Base-by-base conservation (phyloP, 2,329 filamentous ascomycete genomes). In the Sclerotinia sclerotiorum region DNA sequence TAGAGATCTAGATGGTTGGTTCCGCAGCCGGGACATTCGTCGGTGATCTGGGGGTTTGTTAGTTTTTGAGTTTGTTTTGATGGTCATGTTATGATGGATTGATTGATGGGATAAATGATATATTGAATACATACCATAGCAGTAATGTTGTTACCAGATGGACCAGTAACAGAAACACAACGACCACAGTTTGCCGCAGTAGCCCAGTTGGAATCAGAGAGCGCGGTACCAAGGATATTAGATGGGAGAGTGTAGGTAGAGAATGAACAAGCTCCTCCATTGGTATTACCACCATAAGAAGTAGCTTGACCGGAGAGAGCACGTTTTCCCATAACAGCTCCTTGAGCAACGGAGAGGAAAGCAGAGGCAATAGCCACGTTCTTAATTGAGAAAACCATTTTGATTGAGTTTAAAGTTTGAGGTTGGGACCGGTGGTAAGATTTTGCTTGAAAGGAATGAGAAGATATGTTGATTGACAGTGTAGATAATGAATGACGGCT, bases 181-280 rank as follows among this genome's bases (percentile, higher is more conserved):
- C 82, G 80, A 71, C 89, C 88, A 74, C 89, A 91, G 71, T 85
- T 80, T 54, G 80, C 82, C 2, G 84, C 82, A 65, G 76, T 78
- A 63, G 82, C 77, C 88, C 88, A 91, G 72, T 83, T 84, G 3
- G 81, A 79, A 51, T 83, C 83, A 0, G 87, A 86, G 62, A 88
- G 82, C 1, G 89, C 88, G 13, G 87, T 88, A 67, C 89, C 88
- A 73, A 81, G 86, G 68, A 90, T 77, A 17, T 81, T 80, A 15
- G 83, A 80, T 8, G 88, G 87, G 35, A 90, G 79, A 3, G 83
- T 87, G 79, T 89, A 90, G 63, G 82, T 85, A 10, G 81, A 80
- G 81, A 90, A 90, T 17, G 84, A 86, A 78, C 88, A 91, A 69
- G 82, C 83, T 70, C 88, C 88, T 51, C 87, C 87, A 6, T 78